Evolutionary conservation across 2,329 filamentous ascomycete species (phyloP).

Genomic region (Coleophoma crateriformis): DNA sequence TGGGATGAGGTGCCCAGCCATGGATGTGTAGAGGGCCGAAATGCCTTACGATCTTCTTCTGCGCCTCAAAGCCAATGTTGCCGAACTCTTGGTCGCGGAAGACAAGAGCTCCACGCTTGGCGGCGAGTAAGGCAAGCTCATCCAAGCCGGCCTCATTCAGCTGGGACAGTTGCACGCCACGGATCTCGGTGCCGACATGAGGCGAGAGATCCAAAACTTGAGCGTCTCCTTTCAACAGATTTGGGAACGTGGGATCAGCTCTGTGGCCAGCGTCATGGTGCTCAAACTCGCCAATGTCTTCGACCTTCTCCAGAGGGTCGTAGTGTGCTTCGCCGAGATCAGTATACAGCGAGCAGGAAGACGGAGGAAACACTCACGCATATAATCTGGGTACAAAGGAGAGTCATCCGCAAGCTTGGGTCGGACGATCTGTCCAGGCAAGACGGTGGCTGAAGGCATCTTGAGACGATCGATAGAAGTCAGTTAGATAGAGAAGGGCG

Average conservation of each 20-base stretch:
- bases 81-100: conserved; percentile 69
- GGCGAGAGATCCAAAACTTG: conserved; percentile 36
- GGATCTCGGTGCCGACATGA: conserved; percentile 27
- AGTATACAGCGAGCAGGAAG: too few relatives aligned
- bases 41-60: conserved; percentile 62
- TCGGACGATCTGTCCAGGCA: too few relatives aligned
- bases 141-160: conserved; percentile 37
- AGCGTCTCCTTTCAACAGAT: conserved; percentile 57
- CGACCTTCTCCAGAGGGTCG: background rate
- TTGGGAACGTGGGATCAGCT: conserved; percentile 61
- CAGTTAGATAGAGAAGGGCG: too few relatives aligned
- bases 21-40: conserved; percentile 78
- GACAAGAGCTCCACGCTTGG: conserved; percentile 44
- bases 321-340: background rate
- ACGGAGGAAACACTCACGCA: too few relatives aligned
- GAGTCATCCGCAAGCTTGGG: too few relatives aligned
- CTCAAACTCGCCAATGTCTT: conserved; percentile 40
- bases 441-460: too few relatives aligned
- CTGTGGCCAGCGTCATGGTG: conserved; percentile 70
- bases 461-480: too few relatives aligned
- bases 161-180: conserved; percentile 35
- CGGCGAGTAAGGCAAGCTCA: conserved; percentile 40
- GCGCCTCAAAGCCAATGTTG: conserved; percentile 60
- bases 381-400: too few relatives aligned
- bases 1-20: conserved; percentile 29